These are phyloP conservation scores for Penicillium sp. DNA, from an alignment of 2,329 filamentous ascomycete genomes.

Conservation along the genomic window DNA sequence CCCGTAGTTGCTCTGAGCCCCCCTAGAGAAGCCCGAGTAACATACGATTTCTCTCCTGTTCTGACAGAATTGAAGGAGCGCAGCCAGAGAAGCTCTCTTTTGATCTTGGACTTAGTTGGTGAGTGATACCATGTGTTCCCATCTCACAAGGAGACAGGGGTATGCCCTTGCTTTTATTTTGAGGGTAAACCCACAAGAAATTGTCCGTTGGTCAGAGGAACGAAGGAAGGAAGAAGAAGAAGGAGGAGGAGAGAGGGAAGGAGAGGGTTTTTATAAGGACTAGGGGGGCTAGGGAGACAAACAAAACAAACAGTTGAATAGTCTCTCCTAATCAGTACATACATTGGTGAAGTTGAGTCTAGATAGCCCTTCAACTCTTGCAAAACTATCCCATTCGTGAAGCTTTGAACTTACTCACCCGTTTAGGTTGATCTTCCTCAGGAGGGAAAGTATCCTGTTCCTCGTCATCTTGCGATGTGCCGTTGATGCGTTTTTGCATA, in stretches of 20 bases:
- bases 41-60: constrained; percentile 2
- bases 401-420: constrained; percentile 49
- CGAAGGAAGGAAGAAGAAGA: neutral
- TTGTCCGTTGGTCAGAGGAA: constrained; percentile 1
- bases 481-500: constrained; percentile 77
- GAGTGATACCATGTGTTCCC: constrained; percentile 6
- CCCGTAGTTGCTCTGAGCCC: constrained; percentile 8
- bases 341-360: neutral
- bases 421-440: constrained; percentile 55
- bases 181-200: neutral
- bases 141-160: neutral
- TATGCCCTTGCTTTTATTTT: constrained; percentile 1
- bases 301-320: constrained; percentile 3
- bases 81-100: constrained; percentile 12
- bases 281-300: neutral
- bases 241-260: neutral
- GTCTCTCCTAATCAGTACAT: neutral
- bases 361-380: neutral
- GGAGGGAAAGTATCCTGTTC: constrained; percentile 66
- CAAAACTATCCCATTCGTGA: constrained; percentile 39
- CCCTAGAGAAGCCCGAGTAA: neutral
- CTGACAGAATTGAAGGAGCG: neutral
- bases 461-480: constrained; percentile 67
- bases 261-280: neutral
- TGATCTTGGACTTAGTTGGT: constrained; percentile 5